Percentiles rank a stretch among this genome's conserved stretches.
phyloP scores from a whole-genome alignment of 495 filamentous ascomycete species.

The Podospora tetraspora region DNA sequence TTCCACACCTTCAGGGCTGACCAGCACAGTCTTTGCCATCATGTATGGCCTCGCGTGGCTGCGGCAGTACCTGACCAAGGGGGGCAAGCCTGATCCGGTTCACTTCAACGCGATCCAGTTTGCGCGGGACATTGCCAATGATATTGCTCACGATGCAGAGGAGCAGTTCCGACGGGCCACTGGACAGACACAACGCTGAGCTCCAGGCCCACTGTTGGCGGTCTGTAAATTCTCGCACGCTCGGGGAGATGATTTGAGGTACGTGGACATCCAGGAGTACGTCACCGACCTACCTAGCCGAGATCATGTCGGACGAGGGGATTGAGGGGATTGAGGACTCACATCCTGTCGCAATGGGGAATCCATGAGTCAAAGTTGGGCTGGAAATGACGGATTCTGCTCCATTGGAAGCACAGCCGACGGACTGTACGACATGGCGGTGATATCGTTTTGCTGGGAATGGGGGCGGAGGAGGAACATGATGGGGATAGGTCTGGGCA shows the following conservation, averaged over 20 bases:
- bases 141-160: constrained; percentile 2
- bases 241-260: not conserved
- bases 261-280: not conserved
- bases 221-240: not conserved
- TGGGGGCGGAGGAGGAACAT: not conserved
- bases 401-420: not conserved
- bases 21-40: constrained; percentile 36
- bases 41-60: constrained; percentile 41
- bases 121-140: constrained; percentile 1
- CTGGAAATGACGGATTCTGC: not conserved
- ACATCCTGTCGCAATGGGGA: not conserved
- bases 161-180: constrained; percentile 5
- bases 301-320: not conserved
- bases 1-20: not conserved
- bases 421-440: not conserved
- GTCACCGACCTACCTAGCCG: not conserved
- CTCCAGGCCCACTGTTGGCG: not conserved
- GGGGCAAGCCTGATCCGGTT: constrained; percentile 1
- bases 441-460: not conserved
- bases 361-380: not conserved
- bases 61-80: constrained; percentile 37
- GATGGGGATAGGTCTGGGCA: not conserved
- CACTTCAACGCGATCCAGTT: constrained; percentile 9
- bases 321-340: not conserved
- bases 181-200: constrained; percentile 3